Base-by-base conservation (phyloP, 2,329 filamentous ascomycete species). In the Aspergillus carbonarius region DNA sequence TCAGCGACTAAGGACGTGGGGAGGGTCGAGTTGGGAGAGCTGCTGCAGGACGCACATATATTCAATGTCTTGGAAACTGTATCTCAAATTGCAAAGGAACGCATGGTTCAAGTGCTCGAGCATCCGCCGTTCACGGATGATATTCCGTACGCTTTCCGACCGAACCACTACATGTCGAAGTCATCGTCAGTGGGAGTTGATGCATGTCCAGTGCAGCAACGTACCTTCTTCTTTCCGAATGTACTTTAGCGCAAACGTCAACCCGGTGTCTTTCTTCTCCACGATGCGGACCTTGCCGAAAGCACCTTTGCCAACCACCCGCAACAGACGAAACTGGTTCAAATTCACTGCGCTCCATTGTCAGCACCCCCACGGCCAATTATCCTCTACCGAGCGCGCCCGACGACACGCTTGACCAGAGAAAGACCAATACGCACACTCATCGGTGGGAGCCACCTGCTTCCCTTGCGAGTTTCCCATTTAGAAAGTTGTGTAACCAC, bases 251-350 rank as follows among this genome's bases (percentile, higher is more conserved):
- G 95, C 95, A 77, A 99, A 99, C 2, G 93, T 93, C 69, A 98
- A 79, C 57, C 88, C 89, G 1, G 92, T 96, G 74, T 99, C 95
- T 78, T 98, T 98, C 67, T 93, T 87, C 82, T 99, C 95, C 72
- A 99, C 95, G 67, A 99, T 99, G 71, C 95, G 90, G 62, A 99
- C 95, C 79, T 99, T 99, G 71, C 95, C 95, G 81, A 99, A 99
- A 58, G 95, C 95, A 70, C 95, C 95, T 77, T 96, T 96, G 66
- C 95, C 95, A 67, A 99, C 95, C 63, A 99, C 95, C 72, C 95
- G 89, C 65, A 98, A 81, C 57, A 99, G 84, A 66, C 93, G 91
- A 78, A 99, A 99, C 78, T 99, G 95, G 73, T 97, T 97, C 68
- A 99, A 88, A 76, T 93, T 98, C 68, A 96, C 95, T 96, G 69